Evolutionary conservation across 1,139 yeast species (phyloP).

Genomic region (Spencermartinsiella ligniputridi): DNA sequence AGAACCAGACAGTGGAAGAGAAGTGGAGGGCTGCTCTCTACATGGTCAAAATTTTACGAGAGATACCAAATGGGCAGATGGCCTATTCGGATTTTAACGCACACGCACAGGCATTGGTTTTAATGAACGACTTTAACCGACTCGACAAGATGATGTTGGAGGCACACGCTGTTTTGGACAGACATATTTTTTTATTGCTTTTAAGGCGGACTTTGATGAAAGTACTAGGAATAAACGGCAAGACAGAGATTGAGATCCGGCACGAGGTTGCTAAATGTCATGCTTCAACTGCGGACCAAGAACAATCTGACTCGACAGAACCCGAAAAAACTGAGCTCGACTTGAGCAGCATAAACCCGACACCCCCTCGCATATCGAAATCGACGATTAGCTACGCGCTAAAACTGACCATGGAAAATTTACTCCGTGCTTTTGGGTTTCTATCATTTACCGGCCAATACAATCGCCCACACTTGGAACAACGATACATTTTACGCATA

Average conservation of each 20-base stretch:
- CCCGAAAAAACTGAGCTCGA: not conserved
- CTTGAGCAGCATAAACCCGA: not conserved
- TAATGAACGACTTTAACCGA: not conserved
- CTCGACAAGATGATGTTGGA: not conserved
- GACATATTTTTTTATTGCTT: conserved; percentile 1
- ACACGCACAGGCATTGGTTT: not conserved
- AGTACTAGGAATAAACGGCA: not conserved
- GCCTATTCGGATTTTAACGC: conserved; percentile 2
- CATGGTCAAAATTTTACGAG: not conserved
- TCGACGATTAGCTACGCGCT: not conserved
- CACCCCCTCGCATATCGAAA: not conserved
- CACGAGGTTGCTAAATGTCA: too few species aligned
- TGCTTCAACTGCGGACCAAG: not conserved
- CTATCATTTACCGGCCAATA: too few species aligned
- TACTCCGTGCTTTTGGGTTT: not conserved
- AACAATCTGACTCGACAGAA: not conserved
- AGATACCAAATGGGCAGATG: conserved; percentile 1
- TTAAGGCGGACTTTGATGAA: conserved; percentile 3
- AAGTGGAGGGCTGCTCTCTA: not conserved
- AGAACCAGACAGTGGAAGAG: not conserved
- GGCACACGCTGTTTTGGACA: conserved; percentile 3
- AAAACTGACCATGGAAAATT: not conserved
- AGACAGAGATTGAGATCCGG: not conserved
- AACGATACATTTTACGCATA: not conserved
- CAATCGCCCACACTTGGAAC: too few species aligned